Evolutionary conservation across 176 grass and related monocot species (phyloP), one percentile per base, ranked within the genome.

Genomic region (Ensete ventricosum): DNA sequence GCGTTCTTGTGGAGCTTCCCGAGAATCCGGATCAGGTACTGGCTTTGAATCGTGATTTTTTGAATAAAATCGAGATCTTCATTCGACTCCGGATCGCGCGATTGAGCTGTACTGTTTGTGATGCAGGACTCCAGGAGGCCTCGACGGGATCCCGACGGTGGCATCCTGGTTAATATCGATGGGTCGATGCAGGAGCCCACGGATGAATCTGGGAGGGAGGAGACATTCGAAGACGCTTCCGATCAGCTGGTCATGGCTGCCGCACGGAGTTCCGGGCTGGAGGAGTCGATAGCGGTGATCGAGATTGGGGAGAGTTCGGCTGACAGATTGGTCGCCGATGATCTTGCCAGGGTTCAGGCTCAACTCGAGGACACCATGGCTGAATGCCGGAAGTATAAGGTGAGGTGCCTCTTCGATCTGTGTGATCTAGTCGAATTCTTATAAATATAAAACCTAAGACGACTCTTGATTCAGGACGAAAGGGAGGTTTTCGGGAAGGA

Each of bases 1-100:
- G 95, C 34, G 95, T 99, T 74, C 90, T 99, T 48, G 95, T 99
- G 54, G 90, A 99, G 80, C 88, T 99, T 69, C 90, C 95, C 17
- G 85, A 85, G 12, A 89, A 91, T 76, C 82, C 91, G 75, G 81
- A 67, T 71, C 22, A 65, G 64, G 75, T 84, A 23, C 25, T 25
- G 16, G 17, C 43, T 70, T 51, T 70, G 67, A 16, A 50, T 65
- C 67, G 11, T 73, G 55, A 25, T 24, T 10, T 54, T 9, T 74
- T 10, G 14, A 21, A 52, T 80, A 64, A 72, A 29, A 48, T 23
- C 53, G 67, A 14, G 29, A 27, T 54, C 57, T 73, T 64, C 64
- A 1, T 13, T 14, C 13, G 55, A 27, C 64, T 52, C 2, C 49
- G 69, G 19, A 62, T 64, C 52, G 53, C 17, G 55, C 23, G 72